These are phyloP conservation scores for Fusarium concolor DNA, from an alignment of 2,329 filamentous ascomycete species.

Conservation along the genomic window DNA sequence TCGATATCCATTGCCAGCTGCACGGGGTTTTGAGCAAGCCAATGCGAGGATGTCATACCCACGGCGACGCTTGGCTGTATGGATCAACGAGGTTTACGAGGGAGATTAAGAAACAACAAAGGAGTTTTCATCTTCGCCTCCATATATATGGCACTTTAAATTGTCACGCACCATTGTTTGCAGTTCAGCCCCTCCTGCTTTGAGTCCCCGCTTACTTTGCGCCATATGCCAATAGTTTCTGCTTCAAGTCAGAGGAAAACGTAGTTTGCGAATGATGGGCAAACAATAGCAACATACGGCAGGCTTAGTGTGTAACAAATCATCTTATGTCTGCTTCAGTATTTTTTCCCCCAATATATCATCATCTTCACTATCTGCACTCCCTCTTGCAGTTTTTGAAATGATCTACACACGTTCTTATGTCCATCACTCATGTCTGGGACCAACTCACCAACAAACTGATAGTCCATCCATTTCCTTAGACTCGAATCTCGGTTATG, in stretches of 20 bases:
- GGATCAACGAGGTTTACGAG: not conserved
- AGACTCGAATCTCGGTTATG: not conserved
- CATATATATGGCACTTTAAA: not conserved
- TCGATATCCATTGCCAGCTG: not conserved
- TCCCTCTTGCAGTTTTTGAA: conserved; percentile 12
- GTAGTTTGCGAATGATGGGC: not conserved
- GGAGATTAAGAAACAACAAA: conserved; percentile 7
- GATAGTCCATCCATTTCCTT: not conserved
- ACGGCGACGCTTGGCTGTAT: not conserved
- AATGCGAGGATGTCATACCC: not conserved
- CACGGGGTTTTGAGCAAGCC: not conserved
- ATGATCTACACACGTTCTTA: conserved; percentile 21
- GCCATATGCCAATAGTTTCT: conserved; percentile 20
- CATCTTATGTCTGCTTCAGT: conserved; percentile 31
- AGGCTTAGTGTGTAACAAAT: conserved; percentile 24
- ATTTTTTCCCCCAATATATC: conserved; percentile 12
- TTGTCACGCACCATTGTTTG: conserved; percentile 19
- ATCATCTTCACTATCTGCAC: conserved; percentile 34
- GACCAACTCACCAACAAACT: not conserved
- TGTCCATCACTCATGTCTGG: conserved; percentile 16
- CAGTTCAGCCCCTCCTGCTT: conserved; percentile 10
- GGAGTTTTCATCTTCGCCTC: not conserved
- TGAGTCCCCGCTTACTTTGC: conserved; percentile 21
- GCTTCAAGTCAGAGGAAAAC: not conserved
- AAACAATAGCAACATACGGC: not conserved